Percentiles rank a stretch among this genome's conserved stretches.
Conservation (phyloP, 108 stramenopile genomes). For the Skeletonema grethae region DNA sequence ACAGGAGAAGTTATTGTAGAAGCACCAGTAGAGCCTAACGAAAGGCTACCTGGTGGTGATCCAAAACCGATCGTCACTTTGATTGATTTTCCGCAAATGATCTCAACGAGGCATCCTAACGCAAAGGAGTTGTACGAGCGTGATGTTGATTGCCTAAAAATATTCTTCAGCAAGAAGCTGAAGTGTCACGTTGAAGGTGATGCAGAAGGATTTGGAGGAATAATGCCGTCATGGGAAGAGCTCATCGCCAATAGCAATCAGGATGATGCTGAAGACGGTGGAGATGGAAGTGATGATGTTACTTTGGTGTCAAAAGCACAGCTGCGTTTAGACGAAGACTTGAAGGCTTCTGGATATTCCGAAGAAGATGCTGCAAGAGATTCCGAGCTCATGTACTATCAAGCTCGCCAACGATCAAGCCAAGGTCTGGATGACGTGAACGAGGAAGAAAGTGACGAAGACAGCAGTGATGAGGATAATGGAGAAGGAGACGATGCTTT, state of each 20-base stretch:
- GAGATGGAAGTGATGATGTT: constrained; percentile 40
- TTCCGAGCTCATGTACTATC: constrained; percentile 77
- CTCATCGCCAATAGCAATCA: constrained; percentile 32
- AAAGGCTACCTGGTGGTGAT: constrained; percentile 75
- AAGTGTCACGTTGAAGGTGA: constrained; percentile 75
- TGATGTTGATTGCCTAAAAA: constrained; percentile 81
- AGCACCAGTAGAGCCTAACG: constrained; percentile 62
- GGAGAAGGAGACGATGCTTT: constrained; percentile 38
- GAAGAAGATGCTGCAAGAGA: constrained; percentile 69
- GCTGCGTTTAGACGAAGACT: constrained; percentile 78
- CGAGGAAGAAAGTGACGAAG: constrained; percentile 50
- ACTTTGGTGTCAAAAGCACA: constrained; percentile 47
- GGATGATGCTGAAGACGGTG: constrained; percentile 21
- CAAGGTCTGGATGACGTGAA: constrained; percentile 56
- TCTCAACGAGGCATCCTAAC: constrained; percentile 95
- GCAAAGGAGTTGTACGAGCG: constrained; percentile 94
- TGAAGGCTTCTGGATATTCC: constrained; percentile 82
- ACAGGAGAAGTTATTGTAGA: constrained; percentile 65
- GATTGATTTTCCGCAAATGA: constrained; percentile 99
- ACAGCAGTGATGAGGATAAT: constrained; percentile 31
- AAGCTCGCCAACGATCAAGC: constrained; percentile 32
- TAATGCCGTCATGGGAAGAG: constrained; percentile 70
- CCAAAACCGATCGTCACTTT: constrained; percentile 90
- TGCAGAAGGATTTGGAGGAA: constrained; percentile 33
- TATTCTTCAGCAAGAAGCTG: constrained; percentile 89